A percentile compares a stretch with the other conserved stretches of the same genome.
phyloP scores from a whole-genome alignment of 2,329 filamentous ascomycete species.

The Huntiella abstrusa region DNA sequence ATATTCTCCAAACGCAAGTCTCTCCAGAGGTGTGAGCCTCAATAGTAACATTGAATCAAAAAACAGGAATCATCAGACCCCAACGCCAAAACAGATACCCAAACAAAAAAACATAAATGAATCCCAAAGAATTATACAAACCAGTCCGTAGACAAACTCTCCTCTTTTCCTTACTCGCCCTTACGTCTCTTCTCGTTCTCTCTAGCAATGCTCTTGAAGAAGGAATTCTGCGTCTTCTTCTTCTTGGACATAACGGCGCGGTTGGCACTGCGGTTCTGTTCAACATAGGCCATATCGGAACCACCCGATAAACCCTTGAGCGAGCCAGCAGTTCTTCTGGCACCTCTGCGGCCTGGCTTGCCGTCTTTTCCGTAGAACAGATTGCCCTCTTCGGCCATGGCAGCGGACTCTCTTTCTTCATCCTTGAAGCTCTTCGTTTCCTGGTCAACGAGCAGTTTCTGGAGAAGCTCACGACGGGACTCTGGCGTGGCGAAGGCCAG shows the following conservation, averaged over 20 bases:
- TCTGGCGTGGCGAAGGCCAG: conserved; percentile 62
- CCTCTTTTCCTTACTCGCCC: conserved; percentile 4
- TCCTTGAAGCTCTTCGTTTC: conserved; percentile 24
- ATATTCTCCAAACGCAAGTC: no score
- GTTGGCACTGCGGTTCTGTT: conserved; percentile 58
- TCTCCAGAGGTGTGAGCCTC: no score
- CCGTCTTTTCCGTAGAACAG: conserved; percentile 14
- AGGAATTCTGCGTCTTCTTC: conserved; percentile 23
- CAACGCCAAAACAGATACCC: neutral
- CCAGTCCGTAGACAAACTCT: neutral
- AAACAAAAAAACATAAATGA: neutral
- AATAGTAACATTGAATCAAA: no score
- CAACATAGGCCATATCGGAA: conserved; percentile 92
- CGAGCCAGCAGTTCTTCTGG: conserved; percentile 61
- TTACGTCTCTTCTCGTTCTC: conserved; percentile 18
- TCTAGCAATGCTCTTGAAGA: conserved; percentile 23
- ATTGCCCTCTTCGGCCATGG: conserved; percentile 10
- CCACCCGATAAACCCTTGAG: conserved; percentile 76
- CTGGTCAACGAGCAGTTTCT: conserved; percentile 76
- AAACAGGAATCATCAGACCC: neutral
- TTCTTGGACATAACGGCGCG: conserved; percentile 20
- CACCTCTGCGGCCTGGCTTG: conserved; percentile 13
- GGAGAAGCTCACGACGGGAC: conserved; percentile 70
- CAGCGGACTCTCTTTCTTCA: conserved; percentile 9
- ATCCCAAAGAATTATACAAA: no score